A percentile compares a stretch with the other conserved stretches of the same genome.
These are phyloP conservation scores for Parachaetomium inaequale DNA, from an alignment of 495 filamentous ascomycete genomes.

Conservation along the genomic window DNA sequence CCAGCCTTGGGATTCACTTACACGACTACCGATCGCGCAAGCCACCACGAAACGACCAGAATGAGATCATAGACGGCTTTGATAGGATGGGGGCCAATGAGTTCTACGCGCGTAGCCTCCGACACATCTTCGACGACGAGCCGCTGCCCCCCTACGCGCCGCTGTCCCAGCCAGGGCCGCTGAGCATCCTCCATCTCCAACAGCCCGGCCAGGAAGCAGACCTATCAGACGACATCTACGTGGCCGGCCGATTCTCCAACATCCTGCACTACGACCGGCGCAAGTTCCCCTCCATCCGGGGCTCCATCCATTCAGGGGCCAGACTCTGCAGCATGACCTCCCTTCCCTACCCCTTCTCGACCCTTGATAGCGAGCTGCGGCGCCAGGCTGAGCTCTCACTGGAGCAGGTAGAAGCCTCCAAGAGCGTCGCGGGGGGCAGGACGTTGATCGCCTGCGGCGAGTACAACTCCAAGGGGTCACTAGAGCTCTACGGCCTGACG, in stretches of 20 bases:
- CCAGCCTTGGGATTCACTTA: conserved; percentile 76
- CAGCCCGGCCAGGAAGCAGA: conserved; percentile 47
- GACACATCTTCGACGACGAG: conserved; percentile 33
- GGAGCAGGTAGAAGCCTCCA: conserved; percentile 49
- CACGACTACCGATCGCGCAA: conserved; percentile 63
- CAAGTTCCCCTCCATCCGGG: conserved; percentile 73
- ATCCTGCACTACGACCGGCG: conserved; percentile 87
- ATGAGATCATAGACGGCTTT: conserved; percentile 36
- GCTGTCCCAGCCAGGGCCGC: conserved; percentile 74
- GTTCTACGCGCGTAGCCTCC: conserved; percentile 29
- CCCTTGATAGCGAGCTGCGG: conserved; percentile 51
- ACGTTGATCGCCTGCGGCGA: conserved; percentile 84
- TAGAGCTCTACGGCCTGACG: conserved; percentile 77
- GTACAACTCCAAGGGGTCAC: conserved; percentile 86
- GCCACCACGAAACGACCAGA: conserved; percentile 19
- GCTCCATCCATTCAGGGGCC: conserved; percentile 79
- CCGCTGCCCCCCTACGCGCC: conserved; percentile 61
- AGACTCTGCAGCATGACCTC: conserved; percentile 73
- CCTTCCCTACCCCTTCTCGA: conserved; percentile 64
- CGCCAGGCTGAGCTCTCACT: conserved; percentile 50
- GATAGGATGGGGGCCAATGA: conserved; percentile 31
- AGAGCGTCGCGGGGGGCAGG: conserved; percentile 48
- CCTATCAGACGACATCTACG: conserved; percentile 64
- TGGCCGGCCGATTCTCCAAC: conserved; percentile 86
- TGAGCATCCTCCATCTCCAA: conserved; percentile 75